A percentile compares a stretch with the other conserved stretches of the same genome.
phyloP scores from a whole-genome alignment of 768 basidiomycete genomes.

The Leccinellum albellum region DNA sequence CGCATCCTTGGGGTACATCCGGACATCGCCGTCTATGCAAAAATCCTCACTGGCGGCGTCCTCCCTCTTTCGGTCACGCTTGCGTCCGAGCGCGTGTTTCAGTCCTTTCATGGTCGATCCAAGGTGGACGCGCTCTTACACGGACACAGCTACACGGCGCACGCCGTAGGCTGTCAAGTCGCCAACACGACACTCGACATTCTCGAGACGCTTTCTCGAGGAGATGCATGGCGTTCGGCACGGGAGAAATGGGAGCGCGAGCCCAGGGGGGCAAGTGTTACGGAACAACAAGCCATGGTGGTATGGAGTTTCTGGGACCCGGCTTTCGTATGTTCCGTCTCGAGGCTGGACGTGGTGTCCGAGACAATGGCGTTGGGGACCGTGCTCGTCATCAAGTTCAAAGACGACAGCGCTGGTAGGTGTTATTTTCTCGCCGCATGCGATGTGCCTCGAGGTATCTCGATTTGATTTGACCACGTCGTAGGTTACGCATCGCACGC shows the following conservation, averaged over 20 bases:
- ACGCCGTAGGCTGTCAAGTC: conserved; percentile 89
- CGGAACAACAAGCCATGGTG: conserved; percentile 14
- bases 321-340: conserved; percentile 61
- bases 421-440: background rate
- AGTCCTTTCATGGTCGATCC: conserved; percentile 66
- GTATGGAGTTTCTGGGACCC: conserved; percentile 92
- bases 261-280: background rate
- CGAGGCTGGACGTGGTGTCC: conserved; percentile 50
- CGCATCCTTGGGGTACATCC: conserved; percentile 70
- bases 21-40: conserved; percentile 90
- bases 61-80: conserved; percentile 85
- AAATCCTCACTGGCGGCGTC: conserved; percentile 90
- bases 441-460: background rate
- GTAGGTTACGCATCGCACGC: conserved; percentile 59
- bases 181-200: conserved; percentile 76
- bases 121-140: conserved; percentile 89
- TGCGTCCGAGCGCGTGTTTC: conserved; percentile 75
- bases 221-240: conserved; percentile 58
- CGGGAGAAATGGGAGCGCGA: conserved; percentile 51
- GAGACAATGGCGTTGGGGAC: conserved; percentile 87
- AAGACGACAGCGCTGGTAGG: conserved; percentile 54
- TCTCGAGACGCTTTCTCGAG: conserved; percentile 46
- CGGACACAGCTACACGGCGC: conserved; percentile 95
- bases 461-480: background rate
- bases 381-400: conserved; percentile 75